Percentiles rank a stretch among this genome's conserved stretches.
These are phyloP conservation scores for Albugo candida DNA, from an alignment of 352 stramenopile species.

Conservation along the genomic window DNA sequence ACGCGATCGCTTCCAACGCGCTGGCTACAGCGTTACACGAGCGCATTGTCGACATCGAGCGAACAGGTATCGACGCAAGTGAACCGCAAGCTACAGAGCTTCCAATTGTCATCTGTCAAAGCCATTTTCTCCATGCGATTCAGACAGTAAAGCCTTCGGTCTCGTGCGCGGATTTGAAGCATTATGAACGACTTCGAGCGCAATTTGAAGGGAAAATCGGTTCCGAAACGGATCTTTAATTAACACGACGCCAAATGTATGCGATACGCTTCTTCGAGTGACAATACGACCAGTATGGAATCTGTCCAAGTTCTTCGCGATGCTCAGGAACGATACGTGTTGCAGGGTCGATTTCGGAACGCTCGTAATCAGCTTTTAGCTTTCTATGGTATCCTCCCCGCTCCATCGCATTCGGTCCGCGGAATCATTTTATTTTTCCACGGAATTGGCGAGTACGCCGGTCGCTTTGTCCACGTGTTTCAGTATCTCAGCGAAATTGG, in stretches of 20 bases:
- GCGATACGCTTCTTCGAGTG: too few species aligned
- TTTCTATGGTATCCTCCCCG: too few species aligned
- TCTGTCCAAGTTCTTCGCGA: too few species aligned
- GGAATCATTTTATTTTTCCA: background rate
- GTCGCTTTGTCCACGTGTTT: background rate
- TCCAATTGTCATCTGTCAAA: slow-evolving; percentile 25
- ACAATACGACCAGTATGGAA: too few species aligned
- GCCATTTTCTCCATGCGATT: slow-evolving; percentile 38
- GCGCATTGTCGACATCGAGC: slow-evolving; percentile 37
- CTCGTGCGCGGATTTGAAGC: slow-evolving; percentile 56
- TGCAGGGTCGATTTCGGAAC: too few species aligned
- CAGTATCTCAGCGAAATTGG: background rate
- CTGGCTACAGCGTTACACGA: slow-evolving; percentile 61
- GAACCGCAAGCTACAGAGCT: slow-evolving; percentile 16
- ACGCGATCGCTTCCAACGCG: slow-evolving; percentile 59
- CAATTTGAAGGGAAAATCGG: slow-evolving; percentile 17
- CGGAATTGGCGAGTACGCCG: background rate
- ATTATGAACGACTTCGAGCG: slow-evolving; percentile 74
- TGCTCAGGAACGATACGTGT: too few species aligned
- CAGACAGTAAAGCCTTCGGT: slow-evolving; percentile 63
- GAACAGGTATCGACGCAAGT: slow-evolving; percentile 24
- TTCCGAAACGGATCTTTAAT: too few species aligned
- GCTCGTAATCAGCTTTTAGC: too few species aligned
- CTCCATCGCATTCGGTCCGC: background rate
- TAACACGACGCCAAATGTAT: too few species aligned